A percentile compares a stretch with the other conserved stretches of the same genome.
These are phyloP conservation scores for Hypericum perforatum DNA, from an alignment of 345 rosid genomes.

Conservation along the genomic window DNA sequence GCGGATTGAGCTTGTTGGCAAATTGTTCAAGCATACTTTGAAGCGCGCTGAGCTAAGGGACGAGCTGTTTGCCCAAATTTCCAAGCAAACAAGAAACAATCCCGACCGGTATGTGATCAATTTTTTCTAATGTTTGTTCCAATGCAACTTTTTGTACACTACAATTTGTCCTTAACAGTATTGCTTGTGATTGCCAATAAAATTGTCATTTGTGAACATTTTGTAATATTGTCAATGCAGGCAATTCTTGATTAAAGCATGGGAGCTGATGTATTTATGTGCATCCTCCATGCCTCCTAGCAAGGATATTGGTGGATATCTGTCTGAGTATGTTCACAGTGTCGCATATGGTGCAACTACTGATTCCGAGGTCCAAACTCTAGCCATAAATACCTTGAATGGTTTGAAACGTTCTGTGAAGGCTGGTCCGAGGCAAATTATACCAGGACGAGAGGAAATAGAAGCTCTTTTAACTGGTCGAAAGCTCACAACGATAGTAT, in stretches of 20 bases:
- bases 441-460: slow-evolving; percentile 92
- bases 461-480: slow-evolving; percentile 81
- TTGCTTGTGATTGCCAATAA: not conserved
- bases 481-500: slow-evolving; percentile 89
- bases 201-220: not conserved
- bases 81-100: slow-evolving; percentile 90
- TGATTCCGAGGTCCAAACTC: slow-evolving; percentile 70
- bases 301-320: slow-evolving; percentile 88
- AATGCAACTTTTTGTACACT: no score
- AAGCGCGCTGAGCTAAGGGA: slow-evolving; percentile 93
- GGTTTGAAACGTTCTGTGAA: slow-evolving; percentile 85
- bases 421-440: slow-evolving; percentile 84
- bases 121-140: no score
- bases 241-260: slow-evolving; percentile 74
- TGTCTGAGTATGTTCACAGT: slow-evolving; percentile 83
- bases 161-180: no score
- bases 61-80: slow-evolving; percentile 91
- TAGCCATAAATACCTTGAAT: slow-evolving; percentile 74
- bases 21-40: slow-evolving; percentile 74
- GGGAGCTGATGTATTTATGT: slow-evolving; percentile 94
- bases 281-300: slow-evolving; percentile 98
- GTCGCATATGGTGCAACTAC: slow-evolving; percentile 55
- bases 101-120: slow-evolving; percentile 50
- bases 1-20: slow-evolving; percentile 76
- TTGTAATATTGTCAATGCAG: slow-evolving; percentile 26